Conservation (phyloP, 345 rosid genomes). For the rapeseed (Brassica napus) region DNA sequence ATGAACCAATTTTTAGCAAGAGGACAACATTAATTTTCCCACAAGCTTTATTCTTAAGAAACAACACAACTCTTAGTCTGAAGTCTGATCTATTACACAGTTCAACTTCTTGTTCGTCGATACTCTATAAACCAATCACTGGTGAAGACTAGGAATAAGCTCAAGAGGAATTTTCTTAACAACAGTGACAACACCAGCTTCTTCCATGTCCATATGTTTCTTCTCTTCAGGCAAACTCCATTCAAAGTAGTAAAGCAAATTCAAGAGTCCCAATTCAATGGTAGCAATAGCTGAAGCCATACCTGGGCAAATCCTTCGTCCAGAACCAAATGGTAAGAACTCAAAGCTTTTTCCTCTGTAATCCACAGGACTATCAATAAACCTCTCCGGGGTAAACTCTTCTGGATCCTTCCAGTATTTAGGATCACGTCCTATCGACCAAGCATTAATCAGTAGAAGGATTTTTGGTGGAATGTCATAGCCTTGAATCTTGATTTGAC, state of each 20-base stretch:
- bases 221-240: neutral
- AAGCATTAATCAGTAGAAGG: neutral
- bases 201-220: neutral
- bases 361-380: neutral
- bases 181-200: neutral
- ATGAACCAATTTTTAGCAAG: neutral
- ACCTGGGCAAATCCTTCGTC: neutral
- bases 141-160: neutral
- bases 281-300: neutral
- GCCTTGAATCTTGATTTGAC: neutral
- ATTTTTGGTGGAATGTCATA: neutral
- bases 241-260: neutral
- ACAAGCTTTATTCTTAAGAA: neutral
- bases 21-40: neutral
- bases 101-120: neutral
- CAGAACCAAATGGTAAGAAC: neutral
- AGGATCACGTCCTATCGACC: neutral
- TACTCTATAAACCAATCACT: neutral
- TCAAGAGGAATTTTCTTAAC: neutral
- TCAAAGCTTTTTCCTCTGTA: neutral
- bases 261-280: neutral
- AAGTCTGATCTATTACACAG: neutral
- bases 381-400: neutral
- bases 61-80: neutral
- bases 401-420: conserved; percentile 1